These are phyloP conservation scores for Glaciozyma antarctica DNA, from an alignment of 768 basidiomycete genomes.

Conservation along the genomic window DNA sequence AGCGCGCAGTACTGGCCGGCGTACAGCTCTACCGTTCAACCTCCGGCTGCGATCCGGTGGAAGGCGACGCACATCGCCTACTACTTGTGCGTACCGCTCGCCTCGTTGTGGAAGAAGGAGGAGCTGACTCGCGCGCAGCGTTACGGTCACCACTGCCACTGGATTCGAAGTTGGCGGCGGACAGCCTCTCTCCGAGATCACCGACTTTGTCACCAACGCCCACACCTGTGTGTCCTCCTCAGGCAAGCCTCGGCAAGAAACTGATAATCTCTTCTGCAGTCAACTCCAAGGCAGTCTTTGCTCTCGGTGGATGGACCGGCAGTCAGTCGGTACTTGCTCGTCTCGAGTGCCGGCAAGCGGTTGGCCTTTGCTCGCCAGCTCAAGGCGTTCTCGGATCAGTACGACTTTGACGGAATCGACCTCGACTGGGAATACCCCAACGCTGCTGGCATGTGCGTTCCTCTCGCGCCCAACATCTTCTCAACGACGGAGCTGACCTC, in stretches of 20 bases:
- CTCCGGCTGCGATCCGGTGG: slow-evolving; percentile 1
- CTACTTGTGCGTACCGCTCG: slow-evolving; percentile 6
- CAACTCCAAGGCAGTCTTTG: slow-evolving; percentile 60
- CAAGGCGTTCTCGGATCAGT: slow-evolving; percentile 47
- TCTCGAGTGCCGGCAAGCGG: slow-evolving; percentile 49
- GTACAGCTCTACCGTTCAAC: neutral
- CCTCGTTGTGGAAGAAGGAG: neutral
- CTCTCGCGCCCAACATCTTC: neutral
- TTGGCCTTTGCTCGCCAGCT: slow-evolving; percentile 56
- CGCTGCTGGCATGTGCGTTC: too few relatives aligned
- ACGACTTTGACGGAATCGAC: slow-evolving; percentile 74
- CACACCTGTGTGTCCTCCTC: neutral
- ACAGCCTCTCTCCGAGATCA: slow-evolving; percentile 1
- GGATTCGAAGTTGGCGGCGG: slow-evolving; percentile 10
- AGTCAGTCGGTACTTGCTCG: slow-evolving; percentile 66
- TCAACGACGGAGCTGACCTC: neutral
- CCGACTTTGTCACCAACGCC: slow-evolving; percentile 12
- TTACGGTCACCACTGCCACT: slow-evolving; percentile 12
- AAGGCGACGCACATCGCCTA: slow-evolving; percentile 8
- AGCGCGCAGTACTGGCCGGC: slow-evolving; percentile 25
- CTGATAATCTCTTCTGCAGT: neutral
- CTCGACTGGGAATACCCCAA: slow-evolving; percentile 71
- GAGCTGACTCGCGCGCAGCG: neutral
- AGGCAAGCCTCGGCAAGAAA: neutral
- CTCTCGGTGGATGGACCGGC: slow-evolving; percentile 91